phyloP scores from a whole-genome alignment of 2,329 filamentous ascomycete genomes.

The Talaromyces atroroseus region DNA sequence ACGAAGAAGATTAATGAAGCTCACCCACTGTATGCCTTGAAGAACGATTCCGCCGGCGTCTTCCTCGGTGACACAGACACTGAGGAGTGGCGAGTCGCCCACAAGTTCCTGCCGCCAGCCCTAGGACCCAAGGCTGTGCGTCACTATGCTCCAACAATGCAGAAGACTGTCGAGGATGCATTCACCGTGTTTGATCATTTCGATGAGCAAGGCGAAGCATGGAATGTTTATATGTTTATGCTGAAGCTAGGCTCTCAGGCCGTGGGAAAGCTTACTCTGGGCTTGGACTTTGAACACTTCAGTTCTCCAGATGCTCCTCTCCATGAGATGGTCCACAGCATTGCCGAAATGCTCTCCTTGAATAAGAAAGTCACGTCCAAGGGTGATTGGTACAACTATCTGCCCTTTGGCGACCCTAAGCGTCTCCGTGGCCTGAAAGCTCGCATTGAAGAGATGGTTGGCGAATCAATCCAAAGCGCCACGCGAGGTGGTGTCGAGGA shows the following conservation, averaged over 20 bases:
- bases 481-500: conserved; percentile 20
- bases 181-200: conserved; percentile 47
- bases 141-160: conserved; percentile 58
- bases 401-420: conserved; percentile 52
- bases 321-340: conserved; percentile 48
- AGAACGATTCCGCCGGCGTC: conserved; percentile 21
- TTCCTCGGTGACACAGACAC: conserved; percentile 31
- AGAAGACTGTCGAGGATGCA: conserved; percentile 47
- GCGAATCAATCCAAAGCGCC: no score
- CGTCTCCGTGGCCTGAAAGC: not conserved
- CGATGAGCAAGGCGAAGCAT: conserved; percentile 41
- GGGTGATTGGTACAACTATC: conserved; percentile 51
- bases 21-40: conserved; percentile 27
- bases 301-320: conserved; percentile 39
- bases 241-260: conserved; percentile 43
- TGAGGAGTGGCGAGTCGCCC: conserved; percentile 39
- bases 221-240: conserved; percentile 49
- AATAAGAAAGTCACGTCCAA: conserved; percentile 55
- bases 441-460: conserved; percentile 1
- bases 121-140: conserved; percentile 56
- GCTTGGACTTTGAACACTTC: conserved; percentile 44
- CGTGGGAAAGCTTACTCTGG: conserved; percentile 42
- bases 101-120: conserved; percentile 59
- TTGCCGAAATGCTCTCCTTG: conserved; percentile 49
- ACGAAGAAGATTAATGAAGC: conserved; percentile 45